Percentiles rank a stretch among this genome's conserved stretches.
Evolutionary conservation across 2,329 filamentous ascomycete species (phyloP).

Genomic region (Juglanconis oblonga): DNA sequence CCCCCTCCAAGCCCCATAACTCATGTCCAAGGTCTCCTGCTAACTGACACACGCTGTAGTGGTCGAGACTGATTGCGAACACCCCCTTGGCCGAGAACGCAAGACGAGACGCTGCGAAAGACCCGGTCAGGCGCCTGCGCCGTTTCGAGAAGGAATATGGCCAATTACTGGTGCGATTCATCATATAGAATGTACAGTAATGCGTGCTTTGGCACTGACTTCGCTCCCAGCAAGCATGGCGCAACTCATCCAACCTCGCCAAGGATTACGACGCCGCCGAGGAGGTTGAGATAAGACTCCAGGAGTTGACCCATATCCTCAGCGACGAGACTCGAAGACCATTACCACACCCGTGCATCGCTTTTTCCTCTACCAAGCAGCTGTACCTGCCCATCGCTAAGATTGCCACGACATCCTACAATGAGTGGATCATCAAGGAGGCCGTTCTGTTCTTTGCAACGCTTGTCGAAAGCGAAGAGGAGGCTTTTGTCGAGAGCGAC

Average conservation of each 20-base stretch:
- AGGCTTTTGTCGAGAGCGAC: constrained; percentile 85
- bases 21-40: constrained; percentile 6
- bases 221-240: constrained; percentile 52
- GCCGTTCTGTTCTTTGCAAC: constrained; percentile 85
- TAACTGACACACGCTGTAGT: constrained; percentile 38
- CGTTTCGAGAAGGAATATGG: constrained; percentile 67
- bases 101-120: constrained; percentile 58
- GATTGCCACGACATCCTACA: constrained; percentile 79
- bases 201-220: constrained; percentile 6
- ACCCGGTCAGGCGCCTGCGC: constrained; percentile 61
- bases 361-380: constrained; percentile 80
- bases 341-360: constrained; percentile 85
- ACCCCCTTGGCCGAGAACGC: constrained; percentile 55
- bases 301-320: constrained; percentile 68
- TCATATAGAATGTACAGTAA: neutral
- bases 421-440: constrained; percentile 81
- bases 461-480: constrained; percentile 93
- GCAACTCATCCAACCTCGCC: constrained; percentile 57
- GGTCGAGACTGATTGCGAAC: constrained; percentile 65
- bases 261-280: constrained; percentile 61
- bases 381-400: constrained; percentile 88
- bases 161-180: constrained; percentile 52
- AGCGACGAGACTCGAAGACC: constrained; percentile 86
- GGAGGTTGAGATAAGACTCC: constrained; percentile 59
- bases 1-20: neutral